phyloP scores from a whole-genome alignment of 1,139 yeast species.

The Geotrichum histeridarum region DNA sequence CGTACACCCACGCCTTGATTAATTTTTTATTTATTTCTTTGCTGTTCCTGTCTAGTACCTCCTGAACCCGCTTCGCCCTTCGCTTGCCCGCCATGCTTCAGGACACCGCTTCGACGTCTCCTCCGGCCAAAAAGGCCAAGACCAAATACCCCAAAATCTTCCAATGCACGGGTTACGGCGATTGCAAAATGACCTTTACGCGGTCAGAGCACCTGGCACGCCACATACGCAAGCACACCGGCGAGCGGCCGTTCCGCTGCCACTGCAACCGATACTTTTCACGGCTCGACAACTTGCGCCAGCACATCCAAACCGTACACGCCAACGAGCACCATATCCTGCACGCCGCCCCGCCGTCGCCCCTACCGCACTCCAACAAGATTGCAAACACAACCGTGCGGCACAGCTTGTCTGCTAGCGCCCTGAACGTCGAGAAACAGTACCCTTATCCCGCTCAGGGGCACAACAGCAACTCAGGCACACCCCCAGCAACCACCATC shows the following conservation, averaged over 20 bases:
- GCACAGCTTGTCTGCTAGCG: neutral
- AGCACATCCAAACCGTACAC: constrained; percentile 90
- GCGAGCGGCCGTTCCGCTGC: constrained; percentile 90
- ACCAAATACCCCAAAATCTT: constrained; percentile 49
- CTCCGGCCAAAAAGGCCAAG: constrained; percentile 25
- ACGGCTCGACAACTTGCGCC: constrained; percentile 81
- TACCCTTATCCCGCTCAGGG: constrained; percentile 12
- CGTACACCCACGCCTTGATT: neutral
- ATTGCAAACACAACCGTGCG: constrained; percentile 18
- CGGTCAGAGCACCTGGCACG: constrained; percentile 87
- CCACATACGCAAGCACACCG: constrained; percentile 89
- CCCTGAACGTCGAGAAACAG: neutral
- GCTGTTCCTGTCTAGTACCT: neutral
- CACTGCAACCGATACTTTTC: constrained; percentile 79
- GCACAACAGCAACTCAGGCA: constrained; percentile 16
- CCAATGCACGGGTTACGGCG: constrained; percentile 83
- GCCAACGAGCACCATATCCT: constrained; percentile 58
- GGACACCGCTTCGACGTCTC: neutral
- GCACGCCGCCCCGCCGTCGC: constrained; percentile 32
- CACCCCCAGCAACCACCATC: constrained; percentile 11
- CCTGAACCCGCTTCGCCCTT: neutral
- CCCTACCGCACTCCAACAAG: constrained; percentile 29
- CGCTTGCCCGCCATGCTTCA: neutral
- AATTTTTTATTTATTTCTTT: neutral
- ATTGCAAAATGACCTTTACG: constrained; percentile 83